Base-by-base conservation (phyloP, 345 rosid genomes). In the Carallia pectinifolia region DNA sequence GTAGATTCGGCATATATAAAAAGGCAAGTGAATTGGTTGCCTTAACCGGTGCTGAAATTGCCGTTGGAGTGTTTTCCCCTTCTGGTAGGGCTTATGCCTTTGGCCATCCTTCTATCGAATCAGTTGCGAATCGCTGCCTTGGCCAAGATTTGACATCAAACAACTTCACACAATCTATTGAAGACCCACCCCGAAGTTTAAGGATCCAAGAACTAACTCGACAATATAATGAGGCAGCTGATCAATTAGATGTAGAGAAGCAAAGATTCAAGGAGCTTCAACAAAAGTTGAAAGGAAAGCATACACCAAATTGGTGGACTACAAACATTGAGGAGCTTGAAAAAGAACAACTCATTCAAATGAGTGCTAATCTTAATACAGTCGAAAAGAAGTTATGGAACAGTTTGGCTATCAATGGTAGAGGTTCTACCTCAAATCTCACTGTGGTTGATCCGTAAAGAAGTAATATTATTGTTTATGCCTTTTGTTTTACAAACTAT, bases 41-140 rank as follows among this genome's bases (percentile, higher is more conserved):
- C 1, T 34, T 81, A 5, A 79, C 76, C 13, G 77, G 81, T 1
- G 77, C 70, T 10, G 72, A 83, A 29, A 30, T 61, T 0, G 72
- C 62, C 15, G 47, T 85, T 5, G 37, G 80, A 18, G 69, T 75
- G 17, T 83, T 76, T 38, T 81, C 86, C 1, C 80, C 86, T 0
- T 7, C 81, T 0, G 82, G 86, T 30, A 83, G 69, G 58, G 71
- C 85, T 0, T 85, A 64, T 37, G 53, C 84, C 0, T 83, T 76
- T 53, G 79, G 76, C 4, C 73, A 79, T 70, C 86, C 89, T 0
- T 85, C 83, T 4, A 34, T 78, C 7, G 78, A 76, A 6, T 55
- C 50, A 1, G 61, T 71, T 5, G 4, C 62, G 6, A 63, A 54
- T n/a, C 55, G 68, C 19, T 71, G 64, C 12, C 34, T 63, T 38